Percentiles rank a stretch among this genome's conserved stretches.
Conservation (phyloP, 2,329 filamentous ascomycete species). For the Cercospora beticola region DNA sequence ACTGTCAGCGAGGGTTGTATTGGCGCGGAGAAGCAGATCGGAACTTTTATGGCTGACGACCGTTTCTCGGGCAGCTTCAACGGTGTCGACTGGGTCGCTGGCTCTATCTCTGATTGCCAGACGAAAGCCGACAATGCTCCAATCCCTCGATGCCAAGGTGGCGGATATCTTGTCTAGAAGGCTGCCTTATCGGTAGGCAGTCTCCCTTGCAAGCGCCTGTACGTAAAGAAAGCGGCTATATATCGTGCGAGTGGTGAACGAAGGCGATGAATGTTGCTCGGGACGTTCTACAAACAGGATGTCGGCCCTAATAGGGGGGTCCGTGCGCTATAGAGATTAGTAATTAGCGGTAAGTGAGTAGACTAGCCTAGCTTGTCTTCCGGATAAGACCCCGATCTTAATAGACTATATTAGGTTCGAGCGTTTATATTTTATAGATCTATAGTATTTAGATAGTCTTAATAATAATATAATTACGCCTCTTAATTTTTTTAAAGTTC, state of each 20-base stretch:
- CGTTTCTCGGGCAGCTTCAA: constrained; percentile 19
- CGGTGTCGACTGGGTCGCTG: constrained; percentile 23
- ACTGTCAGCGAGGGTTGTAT: constrained; percentile 23
- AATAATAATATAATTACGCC: background rate
- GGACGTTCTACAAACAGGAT: background rate
- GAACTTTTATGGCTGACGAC: constrained; percentile 27
- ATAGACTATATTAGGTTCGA: background rate
- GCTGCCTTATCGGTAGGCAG: background rate
- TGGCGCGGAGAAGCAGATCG: constrained; percentile 17
- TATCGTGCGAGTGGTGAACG: background rate
- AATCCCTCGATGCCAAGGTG: constrained; percentile 24
- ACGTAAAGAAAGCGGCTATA: background rate
- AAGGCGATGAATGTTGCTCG: background rate
- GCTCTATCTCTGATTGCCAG: constrained; percentile 23
- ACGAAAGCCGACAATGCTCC: constrained; percentile 18
- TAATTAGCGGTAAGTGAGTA: background rate
- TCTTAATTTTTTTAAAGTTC: too few relatives aligned
- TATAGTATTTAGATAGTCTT: background rate
- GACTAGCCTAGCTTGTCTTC: background rate
- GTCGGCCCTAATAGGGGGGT: background rate
- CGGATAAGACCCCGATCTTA: background rate
- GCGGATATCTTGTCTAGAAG: constrained; percentile 12
- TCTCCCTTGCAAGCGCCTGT: background rate
- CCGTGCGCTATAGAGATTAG: background rate
- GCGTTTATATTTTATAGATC: background rate